A percentile compares a stretch with the other conserved stretches of the same genome.
Evolutionary conservation across 371 early-diverging fungal genomes (phyloP).

Genomic region (Umbelopsis sp.): DNA sequence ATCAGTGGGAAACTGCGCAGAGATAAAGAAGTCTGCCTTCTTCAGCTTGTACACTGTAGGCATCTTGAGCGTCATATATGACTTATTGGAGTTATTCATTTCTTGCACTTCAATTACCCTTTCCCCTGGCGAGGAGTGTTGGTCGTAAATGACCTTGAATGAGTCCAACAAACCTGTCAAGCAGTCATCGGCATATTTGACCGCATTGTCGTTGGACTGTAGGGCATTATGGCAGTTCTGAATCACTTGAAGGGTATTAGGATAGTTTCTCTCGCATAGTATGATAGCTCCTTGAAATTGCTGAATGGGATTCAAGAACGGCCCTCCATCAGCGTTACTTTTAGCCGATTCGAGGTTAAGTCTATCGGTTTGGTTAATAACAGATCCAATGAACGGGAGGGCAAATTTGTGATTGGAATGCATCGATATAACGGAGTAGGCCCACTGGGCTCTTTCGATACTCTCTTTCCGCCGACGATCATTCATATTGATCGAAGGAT

Average conservation of each 20-base stretch:
- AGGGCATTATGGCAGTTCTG: background rate
- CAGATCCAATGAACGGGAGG: no score
- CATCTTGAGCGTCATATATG: background rate
- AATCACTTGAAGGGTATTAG: background rate
- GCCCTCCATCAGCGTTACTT: background rate
- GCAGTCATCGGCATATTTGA: background rate
- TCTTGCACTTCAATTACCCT: background rate
- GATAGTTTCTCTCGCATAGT: background rate
- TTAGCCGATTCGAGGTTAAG: no score
- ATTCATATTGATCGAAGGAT: background rate
- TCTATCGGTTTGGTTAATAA: no score
- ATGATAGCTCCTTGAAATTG: background rate
- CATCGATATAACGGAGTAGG: no score
- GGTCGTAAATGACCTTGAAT: background rate
- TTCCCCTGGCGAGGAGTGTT: background rate
- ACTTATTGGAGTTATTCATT: background rate
- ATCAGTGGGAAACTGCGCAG: background rate
- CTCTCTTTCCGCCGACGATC: background rate
- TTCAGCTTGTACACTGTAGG: conserved; percentile 27
- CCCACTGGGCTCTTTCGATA: background rate
- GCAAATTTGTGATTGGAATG: no score
- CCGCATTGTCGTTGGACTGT: background rate
- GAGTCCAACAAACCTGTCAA: background rate
- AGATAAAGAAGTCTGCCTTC: conserved; percentile 35
- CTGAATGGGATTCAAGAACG: background rate